These are phyloP conservation scores for Triticum urartu DNA, from an alignment of 176 grass and related monocot species.

Conservation along the genomic window DNA sequence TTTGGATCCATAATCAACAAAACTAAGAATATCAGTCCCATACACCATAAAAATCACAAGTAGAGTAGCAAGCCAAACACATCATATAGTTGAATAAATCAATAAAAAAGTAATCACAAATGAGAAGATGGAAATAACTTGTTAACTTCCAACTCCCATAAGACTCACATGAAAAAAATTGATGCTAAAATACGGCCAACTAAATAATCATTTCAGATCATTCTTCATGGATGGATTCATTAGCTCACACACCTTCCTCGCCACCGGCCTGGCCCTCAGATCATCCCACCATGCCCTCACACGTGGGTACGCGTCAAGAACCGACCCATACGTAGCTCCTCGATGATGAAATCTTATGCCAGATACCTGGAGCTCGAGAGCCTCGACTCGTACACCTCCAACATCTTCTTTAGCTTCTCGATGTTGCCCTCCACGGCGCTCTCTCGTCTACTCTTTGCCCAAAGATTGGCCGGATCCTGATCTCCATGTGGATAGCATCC, in stretches of 20 bases:
- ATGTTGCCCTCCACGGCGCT: background rate
- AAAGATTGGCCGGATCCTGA: background rate
- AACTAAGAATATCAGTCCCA: no score
- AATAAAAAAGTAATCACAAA: background rate
- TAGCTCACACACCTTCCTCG: background rate
- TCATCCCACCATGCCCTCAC: background rate
- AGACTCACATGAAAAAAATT: no score
- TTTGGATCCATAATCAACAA: no score
- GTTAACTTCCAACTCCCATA: background rate
- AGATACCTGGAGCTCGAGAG: background rate
- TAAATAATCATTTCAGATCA: background rate
- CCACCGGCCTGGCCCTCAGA: background rate
- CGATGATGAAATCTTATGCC: conserved; percentile 22
- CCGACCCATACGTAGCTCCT: background rate
- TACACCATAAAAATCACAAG: background rate
- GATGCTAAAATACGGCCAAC: background rate
- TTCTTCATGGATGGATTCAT: background rate
- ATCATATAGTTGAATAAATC: background rate
- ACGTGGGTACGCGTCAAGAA: background rate
- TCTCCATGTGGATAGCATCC: background rate
- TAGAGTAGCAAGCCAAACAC: background rate
- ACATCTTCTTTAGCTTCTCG: conserved; percentile 22
- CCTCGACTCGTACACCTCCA: conserved; percentile 3
- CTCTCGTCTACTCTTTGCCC: background rate
- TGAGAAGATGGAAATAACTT: background rate